These are phyloP conservation scores for Oenanthe sinensis DNA, from an alignment of 129 eudicot species.

Conservation along the genomic window DNA sequence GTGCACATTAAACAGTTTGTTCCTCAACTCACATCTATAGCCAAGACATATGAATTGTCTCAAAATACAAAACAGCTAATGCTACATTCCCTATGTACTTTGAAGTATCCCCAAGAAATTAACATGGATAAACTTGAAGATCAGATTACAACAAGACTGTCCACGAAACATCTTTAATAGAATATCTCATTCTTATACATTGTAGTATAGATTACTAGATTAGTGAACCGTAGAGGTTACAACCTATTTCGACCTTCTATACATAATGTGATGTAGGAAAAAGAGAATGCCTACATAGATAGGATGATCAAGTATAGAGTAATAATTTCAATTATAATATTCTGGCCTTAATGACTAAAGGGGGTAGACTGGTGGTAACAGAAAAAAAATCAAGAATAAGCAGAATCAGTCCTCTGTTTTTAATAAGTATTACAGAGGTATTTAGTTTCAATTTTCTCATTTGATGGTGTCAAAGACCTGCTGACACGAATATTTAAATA, in stretches of 20 bases:
- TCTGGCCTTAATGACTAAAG: background rate
- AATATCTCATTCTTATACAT: background rate
- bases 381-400: background rate
- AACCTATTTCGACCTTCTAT: background rate
- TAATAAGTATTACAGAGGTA: background rate
- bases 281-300: background rate
- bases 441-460: background rate
- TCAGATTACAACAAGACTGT: background rate
- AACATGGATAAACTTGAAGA: background rate
- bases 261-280: background rate
- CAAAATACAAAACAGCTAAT: background rate
- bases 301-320: background rate
- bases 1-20: background rate
- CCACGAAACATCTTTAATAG: background rate
- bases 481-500: background rate
- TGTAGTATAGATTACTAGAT: background rate
- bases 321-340: background rate
- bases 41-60: background rate
- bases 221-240: background rate
- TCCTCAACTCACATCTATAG: background rate
- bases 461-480: background rate
- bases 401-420: background rate
- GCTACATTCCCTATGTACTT: background rate
- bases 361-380: background rate
- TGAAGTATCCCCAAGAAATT: background rate